phyloP scores from a whole-genome alignment of 768 basidiomycete genomes.

The Rubroboletus satanas region DNA sequence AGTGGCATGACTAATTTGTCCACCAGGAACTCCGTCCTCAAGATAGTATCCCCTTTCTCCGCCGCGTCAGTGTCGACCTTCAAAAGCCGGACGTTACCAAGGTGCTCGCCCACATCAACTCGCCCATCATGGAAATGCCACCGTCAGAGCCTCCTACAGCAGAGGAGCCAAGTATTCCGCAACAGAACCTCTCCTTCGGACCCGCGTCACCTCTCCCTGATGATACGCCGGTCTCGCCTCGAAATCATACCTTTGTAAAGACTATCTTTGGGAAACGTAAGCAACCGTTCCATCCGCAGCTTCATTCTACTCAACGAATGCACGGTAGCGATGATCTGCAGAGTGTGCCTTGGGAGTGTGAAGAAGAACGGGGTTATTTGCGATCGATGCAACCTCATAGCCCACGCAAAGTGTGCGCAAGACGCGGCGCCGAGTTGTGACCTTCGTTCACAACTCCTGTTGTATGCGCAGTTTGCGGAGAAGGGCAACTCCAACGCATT shows the following conservation, averaged over 20 bases:
- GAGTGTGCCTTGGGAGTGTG: slow-evolving; percentile 73
- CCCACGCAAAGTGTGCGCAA: slow-evolving; percentile 71
- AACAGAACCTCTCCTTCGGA: slow-evolving; percentile 38
- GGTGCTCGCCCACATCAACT: slow-evolving; percentile 42
- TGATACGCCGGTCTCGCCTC: slow-evolving; percentile 48
- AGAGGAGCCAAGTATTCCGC: slow-evolving; percentile 38
- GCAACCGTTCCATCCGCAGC: slow-evolving; percentile 29
- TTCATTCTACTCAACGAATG: slow-evolving; percentile 5
- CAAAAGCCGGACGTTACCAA: slow-evolving; percentile 66
- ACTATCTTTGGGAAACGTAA: slow-evolving; percentile 90
- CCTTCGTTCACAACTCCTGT: slow-evolving; percentile 72
- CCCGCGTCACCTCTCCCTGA: slow-evolving; percentile 28
- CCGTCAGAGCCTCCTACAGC: slow-evolving; percentile 44
- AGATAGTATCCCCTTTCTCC: slow-evolving; percentile 93
- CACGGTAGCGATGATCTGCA: slow-evolving; percentile 73
- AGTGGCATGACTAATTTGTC: not conserved
- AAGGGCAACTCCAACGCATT: slow-evolving; percentile 56
- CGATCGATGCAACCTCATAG: slow-evolving; percentile 84
- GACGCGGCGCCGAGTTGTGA: slow-evolving; percentile 81
- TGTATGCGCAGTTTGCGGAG: slow-evolving; percentile 76
- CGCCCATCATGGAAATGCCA: slow-evolving; percentile 32
- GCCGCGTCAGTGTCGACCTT: slow-evolving; percentile 84
- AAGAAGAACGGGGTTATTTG: slow-evolving; percentile 89
- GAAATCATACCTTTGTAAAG: slow-evolving; percentile 83
- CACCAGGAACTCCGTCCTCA: slow-evolving; percentile 77